Percentiles rank a stretch among this genome's conserved stretches.
These are phyloP conservation scores for Spathaspora passalidarum DNA, from an alignment of 805 yeast genomes.

Conservation along the genomic window DNA sequence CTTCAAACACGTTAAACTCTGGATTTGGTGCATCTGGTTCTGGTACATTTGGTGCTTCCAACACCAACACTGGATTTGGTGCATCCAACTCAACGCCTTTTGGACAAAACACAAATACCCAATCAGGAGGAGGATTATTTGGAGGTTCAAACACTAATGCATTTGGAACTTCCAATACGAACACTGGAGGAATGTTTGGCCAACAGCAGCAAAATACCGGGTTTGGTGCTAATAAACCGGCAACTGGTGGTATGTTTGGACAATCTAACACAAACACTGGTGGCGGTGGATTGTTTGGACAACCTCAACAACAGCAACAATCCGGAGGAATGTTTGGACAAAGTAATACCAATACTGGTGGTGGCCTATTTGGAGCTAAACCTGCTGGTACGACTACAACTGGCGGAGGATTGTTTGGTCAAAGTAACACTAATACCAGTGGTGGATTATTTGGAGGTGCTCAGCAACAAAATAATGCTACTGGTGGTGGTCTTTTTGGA, in stretches of 20 bases:
- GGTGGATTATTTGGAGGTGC: slow-evolving; percentile 47
- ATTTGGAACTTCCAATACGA: slow-evolving; percentile 16
- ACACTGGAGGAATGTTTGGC: slow-evolving; percentile 23
- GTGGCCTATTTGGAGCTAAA: slow-evolving; percentile 27
- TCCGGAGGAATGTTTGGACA: slow-evolving; percentile 23
- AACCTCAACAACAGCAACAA: neutral
- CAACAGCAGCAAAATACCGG: slow-evolving; percentile 9
- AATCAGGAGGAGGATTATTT: slow-evolving; percentile 11
- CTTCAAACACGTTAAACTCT: neutral
- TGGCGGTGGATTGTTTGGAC: slow-evolving; percentile 4
- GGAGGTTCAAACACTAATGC: slow-evolving; percentile 16
- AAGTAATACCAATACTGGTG: slow-evolving; percentile 15
- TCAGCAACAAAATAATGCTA: slow-evolving; percentile 10
- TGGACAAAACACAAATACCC: slow-evolving; percentile 10
- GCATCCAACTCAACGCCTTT: slow-evolving; percentile 7
- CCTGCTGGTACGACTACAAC: slow-evolving; percentile 3
- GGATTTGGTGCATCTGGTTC: slow-evolving; percentile 12
- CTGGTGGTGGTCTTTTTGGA: slow-evolving; percentile 38
- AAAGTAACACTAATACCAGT: slow-evolving; percentile 17
- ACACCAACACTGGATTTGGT: slow-evolving; percentile 2
- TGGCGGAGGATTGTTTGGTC: slow-evolving; percentile 26
- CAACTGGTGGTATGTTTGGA: slow-evolving; percentile 18
- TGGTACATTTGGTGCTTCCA: slow-evolving; percentile 10
- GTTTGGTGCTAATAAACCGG: slow-evolving; percentile 11
- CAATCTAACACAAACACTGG: slow-evolving; percentile 7